Conservation (phyloP, 305 asterid genomes). For the Plantago lanceolata region DNA sequence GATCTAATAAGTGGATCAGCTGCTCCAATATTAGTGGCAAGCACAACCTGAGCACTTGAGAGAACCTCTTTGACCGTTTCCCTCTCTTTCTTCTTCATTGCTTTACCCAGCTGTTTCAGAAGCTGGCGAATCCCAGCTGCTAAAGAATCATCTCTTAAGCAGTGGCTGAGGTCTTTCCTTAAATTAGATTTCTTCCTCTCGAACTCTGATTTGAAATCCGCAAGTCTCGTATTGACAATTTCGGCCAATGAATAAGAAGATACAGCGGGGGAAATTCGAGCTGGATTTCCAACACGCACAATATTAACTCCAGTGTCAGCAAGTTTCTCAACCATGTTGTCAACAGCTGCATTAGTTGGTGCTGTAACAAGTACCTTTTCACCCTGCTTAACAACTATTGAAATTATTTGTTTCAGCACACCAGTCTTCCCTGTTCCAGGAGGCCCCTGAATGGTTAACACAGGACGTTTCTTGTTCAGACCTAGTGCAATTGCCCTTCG, state of each 20-base stretch:
- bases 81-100: constrained; percentile 91
- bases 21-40: constrained; percentile 89
- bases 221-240: constrained; percentile 69
- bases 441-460: constrained; percentile 84
- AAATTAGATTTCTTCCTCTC: constrained; percentile 87
- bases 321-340: constrained; percentile 91
- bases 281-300: constrained; percentile 93
- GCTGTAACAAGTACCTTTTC: constrained; percentile 97
- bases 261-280: constrained; percentile 73
- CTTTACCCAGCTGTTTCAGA: constrained; percentile 83
- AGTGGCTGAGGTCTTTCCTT: constrained; percentile 78
- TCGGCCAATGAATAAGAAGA: constrained; percentile 83
- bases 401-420: constrained; percentile 73
- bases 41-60: constrained; percentile 79
- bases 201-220: constrained; percentile 65
- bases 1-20: constrained; percentile 89
- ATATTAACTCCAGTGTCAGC: constrained; percentile 61
- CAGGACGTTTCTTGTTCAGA: constrained; percentile 78
- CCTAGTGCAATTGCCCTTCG: constrained; percentile 82
- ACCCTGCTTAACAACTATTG: constrained; percentile 73
- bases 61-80: constrained; percentile 82
- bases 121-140: constrained; percentile 99
- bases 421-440: constrained; percentile 97
- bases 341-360: constrained; percentile 98
- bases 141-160: constrained; percentile 88